Base-by-base conservation (phyloP, 2,329 filamentous ascomycete genomes). In the Fusarium veterinarium region DNA sequence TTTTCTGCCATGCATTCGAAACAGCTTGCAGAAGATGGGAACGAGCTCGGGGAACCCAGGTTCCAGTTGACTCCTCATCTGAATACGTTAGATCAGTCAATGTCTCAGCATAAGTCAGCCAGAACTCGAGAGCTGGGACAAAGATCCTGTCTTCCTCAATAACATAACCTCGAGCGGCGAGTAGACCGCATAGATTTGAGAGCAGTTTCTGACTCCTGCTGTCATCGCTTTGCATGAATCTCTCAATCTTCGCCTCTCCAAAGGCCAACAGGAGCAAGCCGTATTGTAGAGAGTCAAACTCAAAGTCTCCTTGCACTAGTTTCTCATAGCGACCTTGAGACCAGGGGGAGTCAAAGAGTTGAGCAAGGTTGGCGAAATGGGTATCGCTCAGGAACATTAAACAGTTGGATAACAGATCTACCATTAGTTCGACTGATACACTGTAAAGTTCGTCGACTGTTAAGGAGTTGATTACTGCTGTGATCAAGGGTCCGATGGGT, bases 71-170 rank as follows among this genome's bases (percentile, higher is more conserved):
- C 8, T 82, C 81, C 30, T 86, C 84, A n/a, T 85, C 84, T 3
- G 87, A 86, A 67, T 86, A 89, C 49, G 88, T 82, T 14, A 82
- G 84, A 78, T 90, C 92, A 67, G 86, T 88, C 84, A 91, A 86
- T 17, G 89, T 88, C 80, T 95, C 93, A 10, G 93, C 89, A 78
- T 91, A 94, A 2, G 89, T 91, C 23, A 89, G 91, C 93, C 94
- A 96, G 79, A 96, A 95, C 76, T 96, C 93, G 19, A 95, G 86
- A 2, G 91, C 89, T 3, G 90, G 89, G 1, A 93, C 88, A 61
- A 94, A 95, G 16, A 95, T 89, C 71, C 90, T 91, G 76, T 96
- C 92, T 61, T 95, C 93, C 8, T 88, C 88, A 3, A 91, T 90
- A 2, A 92, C 89, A 74, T 90, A 88, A 4, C 93, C 93, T 17